Evolutionary conservation across 345 rosid species (phyloP), one percentile per base, ranked within the genome.

Genomic region (Eucalyptus globulus): DNA sequence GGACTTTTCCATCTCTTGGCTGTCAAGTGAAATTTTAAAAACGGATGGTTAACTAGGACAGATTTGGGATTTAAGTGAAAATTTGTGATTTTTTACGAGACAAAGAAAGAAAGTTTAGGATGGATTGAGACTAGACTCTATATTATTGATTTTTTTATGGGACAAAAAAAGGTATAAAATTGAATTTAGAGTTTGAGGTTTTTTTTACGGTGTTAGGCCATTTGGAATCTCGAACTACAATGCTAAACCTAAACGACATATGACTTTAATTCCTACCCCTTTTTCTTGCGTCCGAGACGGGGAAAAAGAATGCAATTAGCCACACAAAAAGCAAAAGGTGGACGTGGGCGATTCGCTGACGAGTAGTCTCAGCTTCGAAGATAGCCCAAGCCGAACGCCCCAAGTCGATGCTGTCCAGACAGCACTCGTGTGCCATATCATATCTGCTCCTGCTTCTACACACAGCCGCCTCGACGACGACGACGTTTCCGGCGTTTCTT

Each of bases 31-130:
- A 56, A 56, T 56, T 56, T 24, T 24, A 1, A 24, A 56, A 24
- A 56, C 29, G 2, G 29, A 24, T 22, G 62, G 62, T 24, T 56
- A 56, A 56, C 3, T 22, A 10, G 29, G 29, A 24, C 1, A 56
- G 3, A 56, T 56, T 22, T 56, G 1, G 3, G 13, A 56, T 1
- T 24, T 24, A 56, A 9, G 62, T 2, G 0, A 2, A 56, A 21
- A 24, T 24, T 56, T 56, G 6, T 56, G 6, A 11, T 56, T 56
- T 24, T 56, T 56, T 56, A 24, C 3, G 1, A 56, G 62, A 24
- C 12, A 10, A 56, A 56, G 13, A 56, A 22, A 22, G 19, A 24
- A 24, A 24, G 29, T 56, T 56, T 24, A 2, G 62, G 3, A 26
- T 22, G 3, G 62, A 56, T 56, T 24, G 29, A 22, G 62, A 56